A percentile compares a stretch with the other conserved stretches of the same genome.
These are phyloP conservation scores for Kitagawia praeruptora DNA, from an alignment of 129 eudicot species.

Conservation along the genomic window DNA sequence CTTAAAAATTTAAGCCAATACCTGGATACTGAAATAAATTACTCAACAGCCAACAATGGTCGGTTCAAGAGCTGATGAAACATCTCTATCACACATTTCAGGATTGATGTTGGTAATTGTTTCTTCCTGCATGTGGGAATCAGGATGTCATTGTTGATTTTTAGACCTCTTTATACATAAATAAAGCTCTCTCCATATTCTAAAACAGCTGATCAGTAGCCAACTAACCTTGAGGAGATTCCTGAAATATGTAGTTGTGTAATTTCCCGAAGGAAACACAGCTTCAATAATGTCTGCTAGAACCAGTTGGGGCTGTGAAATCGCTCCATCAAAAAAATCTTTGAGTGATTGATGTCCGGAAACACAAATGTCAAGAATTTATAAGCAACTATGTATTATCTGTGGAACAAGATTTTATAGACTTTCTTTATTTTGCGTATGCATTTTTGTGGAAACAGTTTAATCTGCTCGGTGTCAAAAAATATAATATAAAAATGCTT, in stretches of 20 bases:
- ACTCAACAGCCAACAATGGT: conserved; percentile 36
- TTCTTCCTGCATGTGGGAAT: conserved; percentile 53
- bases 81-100: conserved; percentile 58
- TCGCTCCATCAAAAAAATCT: conserved; percentile 95
- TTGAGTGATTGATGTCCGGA: conserved; percentile 13
- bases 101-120: conserved; percentile 36
- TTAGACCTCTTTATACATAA: background rate
- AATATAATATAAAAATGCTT: conserved; percentile 1
- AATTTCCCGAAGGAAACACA: conserved; percentile 71
- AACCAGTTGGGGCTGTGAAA: conserved; percentile 93
- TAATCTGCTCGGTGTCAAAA: background rate
- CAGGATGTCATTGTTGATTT: background rate
- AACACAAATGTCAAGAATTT: background rate
- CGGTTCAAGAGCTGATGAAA: conserved; percentile 67
- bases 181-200: background rate
- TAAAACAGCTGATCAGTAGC: background rate
- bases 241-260: conserved; percentile 74
- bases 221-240: conserved; percentile 65
- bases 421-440: background rate
- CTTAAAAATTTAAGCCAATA: background rate
- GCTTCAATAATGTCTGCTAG: conserved; percentile 80
- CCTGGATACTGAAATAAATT: background rate
- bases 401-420: background rate
- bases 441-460: background rate
- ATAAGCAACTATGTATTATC: background rate